Percentiles rank a stretch among this genome's conserved stretches.
Conservation (phyloP, 345 rosid genomes). For the Excoecaria agallocha region DNA sequence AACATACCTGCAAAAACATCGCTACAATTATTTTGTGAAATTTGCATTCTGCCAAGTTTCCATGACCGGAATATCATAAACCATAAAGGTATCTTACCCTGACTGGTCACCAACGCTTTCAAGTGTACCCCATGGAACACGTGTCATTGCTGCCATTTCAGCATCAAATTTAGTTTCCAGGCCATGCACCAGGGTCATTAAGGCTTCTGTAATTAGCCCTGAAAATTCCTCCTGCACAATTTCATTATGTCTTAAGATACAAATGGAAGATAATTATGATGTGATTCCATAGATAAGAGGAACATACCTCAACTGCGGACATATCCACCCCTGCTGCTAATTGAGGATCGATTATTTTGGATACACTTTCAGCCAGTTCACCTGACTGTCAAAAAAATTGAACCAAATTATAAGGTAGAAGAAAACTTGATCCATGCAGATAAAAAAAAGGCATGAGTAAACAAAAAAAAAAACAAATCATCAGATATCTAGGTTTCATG, state of each 20-base stretch:
- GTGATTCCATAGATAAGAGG: conserved; percentile 16
- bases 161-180: conserved; percentile 91
- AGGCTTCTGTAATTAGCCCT: conserved; percentile 81
- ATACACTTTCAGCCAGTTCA: conserved; percentile 92
- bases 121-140: conserved; percentile 93
- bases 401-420: conserved; percentile 11
- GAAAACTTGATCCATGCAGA: background rate
- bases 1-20: conserved; percentile 59
- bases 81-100: conserved; percentile 46
- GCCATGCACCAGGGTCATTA: conserved; percentile 88
- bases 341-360: conserved; percentile 87
- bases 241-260: conserved; percentile 19
- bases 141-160: conserved; percentile 96
- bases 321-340: conserved; percentile 78
- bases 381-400: conserved; percentile 59
- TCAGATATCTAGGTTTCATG: background rate
- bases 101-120: conserved; percentile 99
- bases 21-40: conserved; percentile 17
- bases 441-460: background rate
- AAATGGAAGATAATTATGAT: conserved; percentile 15
- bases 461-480: conserved; percentile 3
- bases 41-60: background rate
- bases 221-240: conserved; percentile 90
- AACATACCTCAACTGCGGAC: conserved; percentile 78
- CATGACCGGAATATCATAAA: background rate